Evolutionary conservation across 75 land plant genomes (phyloP).

Genomic region (Picea glauca): DNA sequence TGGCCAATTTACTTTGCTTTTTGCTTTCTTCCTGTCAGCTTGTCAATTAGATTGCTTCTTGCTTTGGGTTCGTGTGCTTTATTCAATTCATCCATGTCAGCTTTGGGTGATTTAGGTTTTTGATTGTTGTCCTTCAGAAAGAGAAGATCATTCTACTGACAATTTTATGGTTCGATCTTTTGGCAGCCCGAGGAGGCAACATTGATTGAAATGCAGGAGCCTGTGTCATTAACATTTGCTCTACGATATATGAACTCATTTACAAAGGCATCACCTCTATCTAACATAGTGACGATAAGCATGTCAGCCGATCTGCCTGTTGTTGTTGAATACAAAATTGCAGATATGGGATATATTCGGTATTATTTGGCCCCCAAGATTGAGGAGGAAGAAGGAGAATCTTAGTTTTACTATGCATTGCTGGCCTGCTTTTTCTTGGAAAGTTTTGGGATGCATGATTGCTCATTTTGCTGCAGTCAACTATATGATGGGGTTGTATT

Average conservation of each 20-base stretch:
- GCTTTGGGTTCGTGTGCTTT: not conserved
- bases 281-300: conserved; percentile 44
- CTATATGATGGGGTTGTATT: not conserved
- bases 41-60: no score
- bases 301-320: conserved; percentile 44
- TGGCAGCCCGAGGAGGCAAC: conserved; percentile 45
- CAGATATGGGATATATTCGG: conserved; percentile 43
- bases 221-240: conserved; percentile 49
- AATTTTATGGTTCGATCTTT: not conserved
- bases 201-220: conserved; percentile 40
- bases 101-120: not conserved
- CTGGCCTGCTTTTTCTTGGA: not conserved
- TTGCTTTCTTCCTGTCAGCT: no score
- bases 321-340: conserved; percentile 54
- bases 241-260: conserved; percentile 45
- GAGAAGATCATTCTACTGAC: not conserved
- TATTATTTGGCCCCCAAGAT: conserved; percentile 50
- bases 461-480: not conserved
- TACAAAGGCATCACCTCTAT: conserved; percentile 46
- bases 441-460: not conserved
- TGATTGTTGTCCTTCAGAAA: not conserved
- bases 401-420: not conserved
- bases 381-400: conserved; percentile 41
- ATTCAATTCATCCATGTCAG: not conserved
- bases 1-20: no score